phyloP scores from a whole-genome alignment of 176 grass and related monocot genomes.

The Saccharum spontaneum region DNA sequence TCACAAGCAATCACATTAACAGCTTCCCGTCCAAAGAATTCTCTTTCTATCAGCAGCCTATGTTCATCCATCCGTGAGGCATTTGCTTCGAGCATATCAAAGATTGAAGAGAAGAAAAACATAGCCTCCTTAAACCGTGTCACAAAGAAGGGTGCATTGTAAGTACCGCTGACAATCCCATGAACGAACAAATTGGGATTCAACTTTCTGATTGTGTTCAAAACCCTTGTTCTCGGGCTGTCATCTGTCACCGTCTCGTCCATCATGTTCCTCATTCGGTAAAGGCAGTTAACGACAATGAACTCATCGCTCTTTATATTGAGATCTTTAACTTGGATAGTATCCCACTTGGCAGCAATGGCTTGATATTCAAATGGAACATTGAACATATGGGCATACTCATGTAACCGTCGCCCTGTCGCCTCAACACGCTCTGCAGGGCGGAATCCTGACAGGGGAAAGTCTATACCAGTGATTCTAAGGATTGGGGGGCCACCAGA shows the following conservation, averaged over 20 bases:
- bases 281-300: slow-evolving; percentile 39
- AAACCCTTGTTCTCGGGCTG: slow-evolving; percentile 45
- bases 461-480: slow-evolving; percentile 37
- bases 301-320: slow-evolving; percentile 26
- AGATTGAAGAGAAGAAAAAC: slow-evolving; percentile 41
- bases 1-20: slow-evolving; percentile 51
- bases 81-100: slow-evolving; percentile 46
- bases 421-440: slow-evolving; percentile 42
- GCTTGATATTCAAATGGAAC: slow-evolving; percentile 34
- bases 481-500: slow-evolving; percentile 12
- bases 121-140: slow-evolving; percentile 51
- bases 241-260: slow-evolving; percentile 40
- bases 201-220: slow-evolving; percentile 47
- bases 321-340: slow-evolving; percentile 39
- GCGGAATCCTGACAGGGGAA: slow-evolving; percentile 44
- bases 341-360: slow-evolving; percentile 46
- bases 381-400: slow-evolving; percentile 43
- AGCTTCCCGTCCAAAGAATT: slow-evolving; percentile 38
- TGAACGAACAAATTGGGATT: slow-evolving; percentile 44
- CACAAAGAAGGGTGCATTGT: slow-evolving; percentile 51
- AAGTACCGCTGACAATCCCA: slow-evolving; percentile 42
- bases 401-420: slow-evolving; percentile 25
- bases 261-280: slow-evolving; percentile 48
- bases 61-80: slow-evolving; percentile 16
- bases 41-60: slow-evolving; percentile 36